Conservation (phyloP, 225 moss, liverwort and hornwort species). For the Polytrichum commune region DNA sequence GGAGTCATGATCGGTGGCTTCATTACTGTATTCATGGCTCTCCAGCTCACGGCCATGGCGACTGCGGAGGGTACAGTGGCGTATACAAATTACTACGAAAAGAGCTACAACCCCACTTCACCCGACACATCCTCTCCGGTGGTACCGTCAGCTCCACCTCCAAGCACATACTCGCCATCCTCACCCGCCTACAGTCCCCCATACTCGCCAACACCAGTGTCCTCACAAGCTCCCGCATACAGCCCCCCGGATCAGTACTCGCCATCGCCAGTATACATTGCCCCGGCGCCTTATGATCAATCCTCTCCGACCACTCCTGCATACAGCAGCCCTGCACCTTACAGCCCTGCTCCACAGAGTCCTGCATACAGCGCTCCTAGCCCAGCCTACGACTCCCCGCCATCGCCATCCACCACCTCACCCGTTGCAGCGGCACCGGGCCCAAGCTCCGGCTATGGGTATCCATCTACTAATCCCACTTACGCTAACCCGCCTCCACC, state of each 20-base stretch:
- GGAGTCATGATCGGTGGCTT: not conserved
- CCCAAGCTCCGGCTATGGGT: not conserved
- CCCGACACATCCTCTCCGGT: not conserved
- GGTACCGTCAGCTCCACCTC: not conserved
- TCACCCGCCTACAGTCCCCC: not conserved
- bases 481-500: not conserved
- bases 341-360: not conserved
- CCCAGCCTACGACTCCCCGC: not conserved
- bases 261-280: not conserved
- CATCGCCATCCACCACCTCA: not conserved
- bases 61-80: not conserved
- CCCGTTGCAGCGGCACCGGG: not conserved
- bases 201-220: not conserved
- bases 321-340: not conserved
- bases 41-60: not conserved
- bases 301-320: not conserved
- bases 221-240: not conserved
- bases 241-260: not conserved
- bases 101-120: not conserved
- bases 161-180: not conserved
- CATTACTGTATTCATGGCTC: not conserved
- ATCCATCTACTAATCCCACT: not conserved
- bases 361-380: conserved; percentile 3
- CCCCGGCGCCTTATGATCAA: not conserved
- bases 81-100: not conserved